A percentile compares a stretch with the other conserved stretches of the same genome.
phyloP scores from a whole-genome alignment of 441 rosid genomes.

The Pelargonium fulgidum region DNA sequence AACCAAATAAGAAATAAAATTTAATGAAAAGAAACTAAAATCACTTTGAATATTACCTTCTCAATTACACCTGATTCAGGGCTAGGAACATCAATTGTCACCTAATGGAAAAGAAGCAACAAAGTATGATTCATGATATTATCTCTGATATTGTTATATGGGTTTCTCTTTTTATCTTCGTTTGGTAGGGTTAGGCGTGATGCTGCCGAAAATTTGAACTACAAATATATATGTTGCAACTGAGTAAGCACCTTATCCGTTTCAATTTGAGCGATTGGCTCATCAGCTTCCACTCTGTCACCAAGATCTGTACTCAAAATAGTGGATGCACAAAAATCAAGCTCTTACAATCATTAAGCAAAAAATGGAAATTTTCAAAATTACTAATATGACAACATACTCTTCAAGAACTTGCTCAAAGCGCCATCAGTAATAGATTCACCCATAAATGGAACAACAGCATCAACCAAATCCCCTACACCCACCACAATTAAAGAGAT shows the following conservation, averaged over 20 bases:
- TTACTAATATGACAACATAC: conserved; percentile 37
- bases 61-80: conserved; percentile 83
- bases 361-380: background rate
- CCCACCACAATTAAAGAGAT: background rate
- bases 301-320: conserved; percentile 64
- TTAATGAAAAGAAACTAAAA: conserved; percentile 4
- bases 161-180: no score
- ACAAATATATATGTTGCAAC: background rate
- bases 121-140: background rate
- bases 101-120: conserved; percentile 39
- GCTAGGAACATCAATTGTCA: conserved; percentile 87
- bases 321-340: conserved; percentile 21
- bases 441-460: conserved; percentile 57
- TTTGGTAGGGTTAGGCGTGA: no score
- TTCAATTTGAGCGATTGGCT: conserved; percentile 91
- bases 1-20: conserved; percentile 6
- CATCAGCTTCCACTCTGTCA: conserved; percentile 81
- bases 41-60: conserved; percentile 43
- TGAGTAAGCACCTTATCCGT: conserved; percentile 67
- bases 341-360: conserved; percentile 12
- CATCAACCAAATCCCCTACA: conserved; percentile 75
- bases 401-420: conserved; percentile 68
- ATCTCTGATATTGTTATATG: no score
- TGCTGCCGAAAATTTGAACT: background rate
- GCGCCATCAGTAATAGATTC: conserved; percentile 98